A percentile compares a stretch with the other conserved stretches of the same genome.
phyloP scores from a whole-genome alignment of 352 stramenopile genomes.

The Blastocystis sp. region DNA sequence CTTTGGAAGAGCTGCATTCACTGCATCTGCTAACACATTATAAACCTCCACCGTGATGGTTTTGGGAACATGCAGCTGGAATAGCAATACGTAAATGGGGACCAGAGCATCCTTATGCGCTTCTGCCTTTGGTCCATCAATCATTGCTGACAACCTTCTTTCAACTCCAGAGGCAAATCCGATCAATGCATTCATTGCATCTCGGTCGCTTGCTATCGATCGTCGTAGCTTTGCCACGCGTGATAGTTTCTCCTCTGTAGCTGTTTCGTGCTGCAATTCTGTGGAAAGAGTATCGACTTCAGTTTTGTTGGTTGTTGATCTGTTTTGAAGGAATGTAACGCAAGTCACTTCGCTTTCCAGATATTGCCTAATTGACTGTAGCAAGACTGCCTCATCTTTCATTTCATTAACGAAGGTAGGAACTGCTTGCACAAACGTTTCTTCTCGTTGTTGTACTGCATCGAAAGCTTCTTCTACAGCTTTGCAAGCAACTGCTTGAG shows the following conservation, averaged over 20 bases:
- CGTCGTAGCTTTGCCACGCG: neutral
- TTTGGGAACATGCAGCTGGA: neutral
- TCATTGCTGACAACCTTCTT: neutral
- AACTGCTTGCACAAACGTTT: neutral
- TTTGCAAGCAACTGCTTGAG: neutral
- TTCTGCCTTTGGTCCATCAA: neutral
- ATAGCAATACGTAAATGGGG: slow-evolving; percentile 2
- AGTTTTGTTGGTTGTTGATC: neutral
- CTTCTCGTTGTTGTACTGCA: neutral
- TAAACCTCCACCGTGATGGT: neutral
- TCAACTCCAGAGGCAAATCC: slow-evolving; percentile 15
- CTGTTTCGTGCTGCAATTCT: neutral
- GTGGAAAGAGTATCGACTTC: neutral
- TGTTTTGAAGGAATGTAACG: neutral
- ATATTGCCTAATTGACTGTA: neutral
- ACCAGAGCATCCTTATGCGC: neutral
- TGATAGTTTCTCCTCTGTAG: neutral
- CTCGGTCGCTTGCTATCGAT: neutral
- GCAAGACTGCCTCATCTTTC: neutral
- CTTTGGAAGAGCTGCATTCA: slow-evolving; percentile 27
- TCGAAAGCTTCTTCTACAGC: neutral
- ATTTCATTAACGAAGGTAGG: neutral
- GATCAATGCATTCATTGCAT: neutral
- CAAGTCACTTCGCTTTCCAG: slow-evolving; percentile 31
- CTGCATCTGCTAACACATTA: neutral